Base-by-base conservation (phyloP, 2,329 filamentous ascomycete genomes). In the Penicillium sp. region DNA sequence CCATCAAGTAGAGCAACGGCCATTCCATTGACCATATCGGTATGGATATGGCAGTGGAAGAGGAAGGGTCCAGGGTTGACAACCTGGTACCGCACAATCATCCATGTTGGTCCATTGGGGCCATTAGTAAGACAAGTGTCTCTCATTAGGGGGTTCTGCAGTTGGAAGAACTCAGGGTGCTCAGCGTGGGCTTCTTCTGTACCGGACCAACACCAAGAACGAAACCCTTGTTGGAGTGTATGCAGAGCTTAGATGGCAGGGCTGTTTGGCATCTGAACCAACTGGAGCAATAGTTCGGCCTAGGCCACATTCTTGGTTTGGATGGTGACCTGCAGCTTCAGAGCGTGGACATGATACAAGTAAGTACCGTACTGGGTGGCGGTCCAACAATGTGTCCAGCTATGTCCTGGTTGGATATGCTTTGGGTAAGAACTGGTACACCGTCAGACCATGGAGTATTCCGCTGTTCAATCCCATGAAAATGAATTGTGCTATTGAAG, bases 361-460 rank as follows among this genome's bases (percentile, higher is more conserved):
- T 81, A 83, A 50, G 77, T 80, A 15, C 83, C 84, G 60, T 81
- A 78, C 52, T 82, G 78, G 0, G 75, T 77, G 0, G 82, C 82
- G 16, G 70, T 75, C 71, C 81, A 86, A 21, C 72, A 72, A 61
- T 86, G 82, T 1, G 70, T 72, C 63, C 79, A 86, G 29, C 65
- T 75, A 7, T 67, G 66, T 1, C 79, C 79, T 0, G 82, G 78
- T 9, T 72, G 66, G 49, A 86, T 83, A 7, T 78, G 72, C 72
- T 73, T 61, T 86, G 83, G 0, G 79, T 77, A 3, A 86, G 67
- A 1, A 83, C 83, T 1, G 82, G 80, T 0, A 83, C 79, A 21
- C 84, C 84, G 54, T 86, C 84, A 0, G 82, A 77, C 82, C 81
- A 85, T 0, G 82, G 80, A 0, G 81, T 84, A 18, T 70, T 69